These are phyloP conservation scores for Torulaspora globosa DNA, from an alignment of 1,139 yeast species.

Conservation along the genomic window DNA sequence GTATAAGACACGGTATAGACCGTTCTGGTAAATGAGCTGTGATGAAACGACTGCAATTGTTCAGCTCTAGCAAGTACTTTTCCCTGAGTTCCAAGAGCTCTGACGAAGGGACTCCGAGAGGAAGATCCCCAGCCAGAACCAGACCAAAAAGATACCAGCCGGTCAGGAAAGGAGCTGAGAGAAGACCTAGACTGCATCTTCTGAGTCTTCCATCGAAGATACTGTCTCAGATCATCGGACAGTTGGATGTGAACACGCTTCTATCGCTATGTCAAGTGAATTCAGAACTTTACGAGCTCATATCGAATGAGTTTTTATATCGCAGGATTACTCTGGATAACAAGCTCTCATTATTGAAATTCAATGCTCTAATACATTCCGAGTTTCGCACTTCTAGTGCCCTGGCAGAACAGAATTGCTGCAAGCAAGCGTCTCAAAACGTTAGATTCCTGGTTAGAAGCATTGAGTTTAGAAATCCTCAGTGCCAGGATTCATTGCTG, in stretches of 20 bases:
- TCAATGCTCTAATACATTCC: constrained; percentile 33
- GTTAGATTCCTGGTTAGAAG: constrained; percentile 29
- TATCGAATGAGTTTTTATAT: constrained; percentile 29
- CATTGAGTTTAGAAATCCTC: constrained; percentile 33
- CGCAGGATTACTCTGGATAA: constrained; percentile 24
- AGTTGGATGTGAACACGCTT: constrained; percentile 24
- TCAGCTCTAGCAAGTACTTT: constrained; percentile 24
- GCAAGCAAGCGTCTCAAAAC: constrained; percentile 20
- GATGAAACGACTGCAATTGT: constrained; percentile 30
- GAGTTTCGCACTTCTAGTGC: constrained; percentile 27
- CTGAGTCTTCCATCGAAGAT: constrained; percentile 21
- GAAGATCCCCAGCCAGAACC: not conserved
- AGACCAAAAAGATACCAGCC: not conserved
- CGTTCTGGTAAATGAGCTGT: not conserved
- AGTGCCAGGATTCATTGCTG: constrained; percentile 35
- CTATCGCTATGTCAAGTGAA: constrained; percentile 27
- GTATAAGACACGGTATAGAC: not conserved
- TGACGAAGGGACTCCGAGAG: not conserved
- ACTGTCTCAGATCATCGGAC: constrained; percentile 22
- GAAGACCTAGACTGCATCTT: constrained; percentile 1
- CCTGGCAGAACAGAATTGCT: constrained; percentile 5
- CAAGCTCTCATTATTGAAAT: constrained; percentile 30
- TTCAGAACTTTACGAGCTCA: constrained; percentile 24
- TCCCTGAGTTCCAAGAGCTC: constrained; percentile 7
- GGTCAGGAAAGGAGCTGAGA: not conserved